Base-by-base conservation (phyloP, 208 protist species). In the Acanthamoeba lenticulata region DNA sequence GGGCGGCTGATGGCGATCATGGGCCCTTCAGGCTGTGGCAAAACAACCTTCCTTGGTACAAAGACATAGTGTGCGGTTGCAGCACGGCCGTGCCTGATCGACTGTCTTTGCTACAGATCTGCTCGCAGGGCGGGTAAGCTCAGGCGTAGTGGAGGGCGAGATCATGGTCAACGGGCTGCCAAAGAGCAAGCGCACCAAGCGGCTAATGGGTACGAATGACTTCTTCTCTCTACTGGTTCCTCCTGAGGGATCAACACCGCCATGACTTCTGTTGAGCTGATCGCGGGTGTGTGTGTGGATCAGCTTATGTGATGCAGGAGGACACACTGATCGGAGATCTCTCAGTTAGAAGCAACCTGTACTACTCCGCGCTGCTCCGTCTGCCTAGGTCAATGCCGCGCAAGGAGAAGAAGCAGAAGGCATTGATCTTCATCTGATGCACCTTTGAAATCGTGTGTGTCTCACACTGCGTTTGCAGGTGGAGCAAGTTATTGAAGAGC, bases 261-360 rank as follows among this genome's bases (percentile, higher is more conserved):
- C 15, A 9, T 19, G 15, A 38, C 24, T 34, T 9, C 67, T 90
- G 69, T 21, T 95, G n/a, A n/a, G n/a, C n/a, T n/a, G n/a, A n/a
- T n/a, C n/a, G 32, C 38, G 17, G 24, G 21, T 27, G 7, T 34
- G 29, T 27, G 6, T 77, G 29, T 49, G 69, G 86, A 29, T 85
- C 77, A 38, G 95, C 92, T 52, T 96, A 95, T 55, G 95, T 96
- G 24, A 95, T 92, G 29, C 95, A 96, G 65, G 95, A 96, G 13
- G 95, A 96, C 47, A 94, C 92, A 5, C 44, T 95, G 86, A 94
- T 96, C 47, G 93, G 95, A 29, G 94, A 93, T 27, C 34, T 96
- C 0, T 94, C 95, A 7, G 89, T 88, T 19, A 60, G 81, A 45
- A 92, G 94, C 45, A 94, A 96, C 44, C 86, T 96, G 24, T 90